Base-by-base conservation (phyloP, 129 eudicot genomes). In the Ambrosia artemisiifolia region DNA sequence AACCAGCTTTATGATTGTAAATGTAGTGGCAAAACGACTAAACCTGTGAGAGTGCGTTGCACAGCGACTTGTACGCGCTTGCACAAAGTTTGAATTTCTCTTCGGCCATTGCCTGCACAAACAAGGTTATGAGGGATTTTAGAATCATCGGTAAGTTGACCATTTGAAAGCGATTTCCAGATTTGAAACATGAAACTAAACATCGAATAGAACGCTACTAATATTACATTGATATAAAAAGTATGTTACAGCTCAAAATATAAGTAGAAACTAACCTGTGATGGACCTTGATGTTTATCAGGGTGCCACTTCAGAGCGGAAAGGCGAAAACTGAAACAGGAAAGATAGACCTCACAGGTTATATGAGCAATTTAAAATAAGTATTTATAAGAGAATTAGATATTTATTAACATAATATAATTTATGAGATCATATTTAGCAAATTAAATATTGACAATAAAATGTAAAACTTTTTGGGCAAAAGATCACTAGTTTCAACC, bases 291-390 rank as follows among this genome's bases (percentile, higher is more conserved):
- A 83, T 94, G 92, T 82, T 84, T 88, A 74, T 94, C 98, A 36
- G 98, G 98, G 85, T 94, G 99, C 99, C 99, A 94, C 74, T 85
- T 94, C 63, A 94, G 77, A 69, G 99, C 99, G 5, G 99, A 83
- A 80, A 83, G 86, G 65, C 92, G 96, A 63, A 88, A 94, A 63
- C 99, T 94, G 96, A 87, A 84, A 77, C 33, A 19, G 18, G 32
- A 69, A 47, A 46, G 36, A 67, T 6, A 65, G 51, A 55, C 62
- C 24, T 14, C 35, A 59, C 50, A 32, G 65, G 69, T 76, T 46
- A 59, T 63, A 61, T 33, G n/a, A 30, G 24, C 42, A 20, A 5
- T 16, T 53, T 18, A 34, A 67, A 17, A 43, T 10, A 74, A 63
- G 30, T 11, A 32, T 35, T n/a, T 63, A 34, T 2, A 35, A 63